Evolutionary conservation across 148 eudicot species (phyloP).

Genomic region (Polygonum aviculare): DNA sequence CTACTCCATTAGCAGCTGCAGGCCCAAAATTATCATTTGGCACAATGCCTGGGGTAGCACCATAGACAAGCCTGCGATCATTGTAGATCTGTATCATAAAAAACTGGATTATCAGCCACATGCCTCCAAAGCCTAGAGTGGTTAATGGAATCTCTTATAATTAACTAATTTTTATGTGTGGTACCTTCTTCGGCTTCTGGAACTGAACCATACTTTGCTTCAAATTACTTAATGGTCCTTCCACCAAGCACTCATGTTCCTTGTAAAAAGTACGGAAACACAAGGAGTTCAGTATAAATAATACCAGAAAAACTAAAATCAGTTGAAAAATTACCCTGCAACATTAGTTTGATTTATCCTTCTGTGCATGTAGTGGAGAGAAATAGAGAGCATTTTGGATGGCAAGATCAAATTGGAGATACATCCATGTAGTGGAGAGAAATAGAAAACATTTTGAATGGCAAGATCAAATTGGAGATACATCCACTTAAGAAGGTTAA

Average conservation of each 20-base stretch:
- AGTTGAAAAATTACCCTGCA: neutral
- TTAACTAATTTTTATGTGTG: neutral
- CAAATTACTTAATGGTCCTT: conserved; percentile 90
- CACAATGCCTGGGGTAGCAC: conserved; percentile 69
- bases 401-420: neutral
- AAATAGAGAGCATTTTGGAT: neutral
- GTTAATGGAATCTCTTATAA: neutral
- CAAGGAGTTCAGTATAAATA: neutral
- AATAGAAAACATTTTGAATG: neutral
- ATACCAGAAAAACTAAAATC: neutral
- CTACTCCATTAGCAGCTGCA: conserved; percentile 44
- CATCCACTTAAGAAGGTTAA: neutral
- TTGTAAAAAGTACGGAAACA: conserved; percentile 11
- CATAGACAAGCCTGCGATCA: conserved; percentile 84
- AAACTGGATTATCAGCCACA: conserved; percentile 7
- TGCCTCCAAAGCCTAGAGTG: neutral
- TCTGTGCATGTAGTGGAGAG: neutral
- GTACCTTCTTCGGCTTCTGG: conserved; percentile 97
- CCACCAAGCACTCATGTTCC: conserved; percentile 99
- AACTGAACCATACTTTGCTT: conserved; percentile 99
- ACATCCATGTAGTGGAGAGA: neutral
- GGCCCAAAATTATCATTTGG: conserved; percentile 62
- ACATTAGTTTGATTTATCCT: neutral
- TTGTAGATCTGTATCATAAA: conserved; percentile 67
- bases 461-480: neutral